Evolutionary conservation across 2,329 filamentous ascomycete species (phyloP).

Genomic region (Colletotrichum tabaci): DNA sequence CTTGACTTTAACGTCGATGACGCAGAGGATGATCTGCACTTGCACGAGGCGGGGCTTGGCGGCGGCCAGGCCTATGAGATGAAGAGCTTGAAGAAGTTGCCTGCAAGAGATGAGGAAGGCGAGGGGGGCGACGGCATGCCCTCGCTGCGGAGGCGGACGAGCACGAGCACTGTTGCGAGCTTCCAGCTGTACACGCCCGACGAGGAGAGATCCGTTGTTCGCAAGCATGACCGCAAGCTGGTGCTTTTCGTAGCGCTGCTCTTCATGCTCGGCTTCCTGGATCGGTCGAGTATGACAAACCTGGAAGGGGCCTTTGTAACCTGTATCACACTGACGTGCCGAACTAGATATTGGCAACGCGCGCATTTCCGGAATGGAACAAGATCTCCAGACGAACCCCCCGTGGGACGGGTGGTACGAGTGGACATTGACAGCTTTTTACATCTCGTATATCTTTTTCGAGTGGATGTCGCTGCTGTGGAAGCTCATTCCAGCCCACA

Average conservation of each 20-base stretch:
- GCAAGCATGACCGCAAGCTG: slow-evolving; percentile 82
- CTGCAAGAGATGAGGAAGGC: slow-evolving; percentile 46
- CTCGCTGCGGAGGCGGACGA: slow-evolving; percentile 44
- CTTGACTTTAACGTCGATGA: slow-evolving; percentile 43
- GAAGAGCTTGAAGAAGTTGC: slow-evolving; percentile 26
- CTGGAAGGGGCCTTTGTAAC: neutral
- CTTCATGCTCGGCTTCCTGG: slow-evolving; percentile 88
- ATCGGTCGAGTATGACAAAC: slow-evolving; percentile 79
- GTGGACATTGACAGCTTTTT: slow-evolving; percentile 74
- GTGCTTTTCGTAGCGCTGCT: slow-evolving; percentile 86
- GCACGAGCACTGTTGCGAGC: slow-evolving; percentile 53
- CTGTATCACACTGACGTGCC: slow-evolving; percentile 9
- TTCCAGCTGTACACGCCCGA: slow-evolving; percentile 68
- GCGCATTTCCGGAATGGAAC: slow-evolving; percentile 74
- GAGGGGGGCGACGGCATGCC: slow-evolving; percentile 51
- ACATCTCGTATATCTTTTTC: slow-evolving; percentile 74
- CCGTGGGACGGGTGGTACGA: slow-evolving; percentile 67
- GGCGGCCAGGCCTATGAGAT: slow-evolving; percentile 54
- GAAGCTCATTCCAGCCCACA: slow-evolving; percentile 72
- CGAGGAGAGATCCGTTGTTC: slow-evolving; percentile 80
- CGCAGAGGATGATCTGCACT: slow-evolving; percentile 47
- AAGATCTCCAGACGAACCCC: slow-evolving; percentile 69
- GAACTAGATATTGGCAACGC: slow-evolving; percentile 74
- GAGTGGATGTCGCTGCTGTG: slow-evolving; percentile 78
- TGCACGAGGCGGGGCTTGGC: slow-evolving; percentile 46